Evolutionary conservation across 257 asterid genomes (phyloP).

Genomic region (Hygrophila difformis): DNA sequence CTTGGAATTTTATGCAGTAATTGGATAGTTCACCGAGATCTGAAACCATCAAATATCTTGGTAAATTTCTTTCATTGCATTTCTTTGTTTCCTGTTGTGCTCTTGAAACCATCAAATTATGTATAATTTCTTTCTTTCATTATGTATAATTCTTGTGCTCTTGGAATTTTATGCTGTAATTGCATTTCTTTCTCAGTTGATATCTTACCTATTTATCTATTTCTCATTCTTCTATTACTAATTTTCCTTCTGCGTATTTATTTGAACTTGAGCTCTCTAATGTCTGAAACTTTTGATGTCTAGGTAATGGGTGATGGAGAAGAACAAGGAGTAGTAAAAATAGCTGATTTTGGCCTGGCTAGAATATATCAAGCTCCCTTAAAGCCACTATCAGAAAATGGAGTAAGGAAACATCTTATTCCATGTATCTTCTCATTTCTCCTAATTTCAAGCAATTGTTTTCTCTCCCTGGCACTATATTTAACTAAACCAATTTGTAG

Average conservation of each 20-base stretch:
- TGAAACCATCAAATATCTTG: conserved; percentile 96
- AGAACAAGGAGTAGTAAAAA: conserved; percentile 93
- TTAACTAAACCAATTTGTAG: no score
- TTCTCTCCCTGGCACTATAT: background rate
- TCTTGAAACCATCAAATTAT: no score
- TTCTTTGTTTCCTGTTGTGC: no score
- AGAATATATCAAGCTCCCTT: conserved; percentile 93
- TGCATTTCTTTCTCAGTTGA: conserved; percentile 25
- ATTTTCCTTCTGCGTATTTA: no score
- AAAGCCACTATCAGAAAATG: conserved; percentile 80
- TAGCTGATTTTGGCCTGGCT: conserved; percentile 98
- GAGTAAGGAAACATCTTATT: conserved; percentile 43
- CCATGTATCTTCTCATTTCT: background rate
- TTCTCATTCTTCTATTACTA: no score
- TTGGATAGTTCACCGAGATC: conserved; percentile 96
- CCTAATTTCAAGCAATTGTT: conserved; percentile 2
- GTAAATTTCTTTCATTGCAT: conserved; percentile 27
- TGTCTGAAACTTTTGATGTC: conserved; percentile 13
- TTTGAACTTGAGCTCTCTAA: no score
- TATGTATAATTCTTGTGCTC: conserved; percentile 12
- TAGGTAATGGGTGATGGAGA: conserved; percentile 99
- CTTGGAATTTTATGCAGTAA: conserved; percentile 51
- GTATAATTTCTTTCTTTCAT: no score
- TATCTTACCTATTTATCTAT: no score
- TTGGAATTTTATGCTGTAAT: conserved; percentile 52